Percentiles rank a stretch among this genome's conserved stretches.
These are phyloP conservation scores for Gliomastix tumulicola DNA, from an alignment of 2,329 filamentous ascomycete species.

Conservation along the genomic window DNA sequence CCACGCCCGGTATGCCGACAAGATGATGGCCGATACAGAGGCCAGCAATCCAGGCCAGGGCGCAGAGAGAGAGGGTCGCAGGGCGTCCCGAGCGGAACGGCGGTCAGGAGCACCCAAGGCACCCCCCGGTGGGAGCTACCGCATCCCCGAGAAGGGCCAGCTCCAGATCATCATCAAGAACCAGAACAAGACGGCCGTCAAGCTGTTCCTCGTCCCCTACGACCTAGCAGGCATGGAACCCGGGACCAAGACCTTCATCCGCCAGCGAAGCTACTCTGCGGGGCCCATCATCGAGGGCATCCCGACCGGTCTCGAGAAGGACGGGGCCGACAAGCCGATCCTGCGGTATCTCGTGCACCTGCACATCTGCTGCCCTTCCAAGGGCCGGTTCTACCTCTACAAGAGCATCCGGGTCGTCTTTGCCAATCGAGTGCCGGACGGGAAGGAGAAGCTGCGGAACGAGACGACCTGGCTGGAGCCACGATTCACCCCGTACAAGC, in stretches of 20 bases:
- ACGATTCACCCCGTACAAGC: constrained; percentile 77
- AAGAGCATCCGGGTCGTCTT: constrained; percentile 92
- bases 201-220: constrained; percentile 90
- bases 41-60: constrained; percentile 5
- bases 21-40: constrained; percentile 8
- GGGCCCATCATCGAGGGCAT: constrained; percentile 72
- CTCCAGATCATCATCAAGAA: constrained; percentile 97
- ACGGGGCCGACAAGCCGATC: constrained; percentile 52
- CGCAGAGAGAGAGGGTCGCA: constrained; percentile 21
- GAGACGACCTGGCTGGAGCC: constrained; percentile 88
- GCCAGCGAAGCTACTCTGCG: constrained; percentile 87
- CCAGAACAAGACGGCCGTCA: constrained; percentile 95
- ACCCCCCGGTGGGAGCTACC: constrained; percentile 82
- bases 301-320: constrained; percentile 14
- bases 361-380: constrained; percentile 83
- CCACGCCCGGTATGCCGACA: constrained; percentile 34
- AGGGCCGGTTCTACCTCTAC: constrained; percentile 82
- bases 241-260: constrained; percentile 91
- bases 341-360: constrained; percentile 87
- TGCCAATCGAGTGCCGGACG: constrained; percentile 91
- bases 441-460: constrained; percentile 85
- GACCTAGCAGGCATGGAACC: constrained; percentile 88
- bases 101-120: constrained; percentile 44
- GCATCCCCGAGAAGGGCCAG: constrained; percentile 89
- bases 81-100: constrained; percentile 35